These are phyloP conservation scores for Podospora tetraspora DNA, from an alignment of 495 filamentous ascomycete species.

Conservation along the genomic window DNA sequence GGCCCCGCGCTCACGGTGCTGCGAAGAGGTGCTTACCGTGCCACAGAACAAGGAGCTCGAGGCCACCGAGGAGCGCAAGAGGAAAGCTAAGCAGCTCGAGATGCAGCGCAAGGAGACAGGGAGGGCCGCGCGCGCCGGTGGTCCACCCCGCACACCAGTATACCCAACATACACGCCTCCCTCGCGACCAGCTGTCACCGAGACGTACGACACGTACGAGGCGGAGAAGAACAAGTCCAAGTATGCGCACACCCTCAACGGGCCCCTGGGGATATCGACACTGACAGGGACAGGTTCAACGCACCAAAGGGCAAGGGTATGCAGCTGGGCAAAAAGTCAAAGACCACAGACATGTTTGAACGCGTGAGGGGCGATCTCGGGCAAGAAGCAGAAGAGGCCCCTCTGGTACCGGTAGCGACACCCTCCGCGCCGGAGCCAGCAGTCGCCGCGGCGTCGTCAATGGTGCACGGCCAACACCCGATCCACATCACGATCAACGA, in stretches of 20 bases:
- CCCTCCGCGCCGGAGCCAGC: slow-evolving; percentile 51
- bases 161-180: slow-evolving; percentile 90
- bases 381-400: slow-evolving; percentile 67
- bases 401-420: slow-evolving; percentile 65
- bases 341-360: slow-evolving; percentile 94
- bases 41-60: slow-evolving; percentile 94
- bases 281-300: slow-evolving; percentile 40
- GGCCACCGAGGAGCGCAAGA: slow-evolving; percentile 93
- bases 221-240: slow-evolving; percentile 93
- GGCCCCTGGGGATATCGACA: slow-evolving; percentile 1
- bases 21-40: slow-evolving; percentile 25
- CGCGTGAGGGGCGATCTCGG: slow-evolving; percentile 86
- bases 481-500: slow-evolving; percentile 85
- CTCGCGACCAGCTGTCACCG: slow-evolving; percentile 61
- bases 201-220: slow-evolving; percentile 88
- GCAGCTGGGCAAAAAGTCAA: slow-evolving; percentile 97
- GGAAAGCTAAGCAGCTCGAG: slow-evolving; percentile 95
- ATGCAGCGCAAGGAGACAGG: slow-evolving; percentile 92
- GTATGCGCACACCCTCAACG: slow-evolving; percentile 38
- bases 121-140: slow-evolving; percentile 47
- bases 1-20: not conserved
- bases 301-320: slow-evolving; percentile 90
- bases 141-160: slow-evolving; percentile 59
- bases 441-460: slow-evolving; percentile 55
- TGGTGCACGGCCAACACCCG: slow-evolving; percentile 67